Percentiles rank a stretch among this genome's conserved stretches.
These are phyloP conservation scores for Colletotrichum salicis DNA, from an alignment of 2,329 filamentous ascomycete genomes.

Conservation along the genomic window DNA sequence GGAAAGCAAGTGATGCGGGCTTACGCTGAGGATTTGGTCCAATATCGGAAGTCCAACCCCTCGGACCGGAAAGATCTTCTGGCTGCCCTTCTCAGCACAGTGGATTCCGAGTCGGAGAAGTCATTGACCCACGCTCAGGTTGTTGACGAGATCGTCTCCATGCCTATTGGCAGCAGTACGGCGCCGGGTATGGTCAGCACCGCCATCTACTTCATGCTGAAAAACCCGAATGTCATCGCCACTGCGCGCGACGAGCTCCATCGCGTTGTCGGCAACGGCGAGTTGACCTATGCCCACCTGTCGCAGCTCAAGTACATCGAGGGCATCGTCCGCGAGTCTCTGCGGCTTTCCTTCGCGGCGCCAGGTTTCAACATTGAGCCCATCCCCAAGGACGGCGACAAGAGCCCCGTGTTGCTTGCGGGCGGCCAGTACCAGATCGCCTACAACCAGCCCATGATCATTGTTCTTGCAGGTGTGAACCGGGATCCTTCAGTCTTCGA, in stretches of 20 bases:
- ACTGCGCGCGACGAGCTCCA: constrained; percentile 66
- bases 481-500: constrained; percentile 60
- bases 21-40: constrained; percentile 67
- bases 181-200: constrained; percentile 57
- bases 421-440: constrained; percentile 61
- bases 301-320: constrained; percentile 63
- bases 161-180: constrained; percentile 69
- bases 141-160: constrained; percentile 75
- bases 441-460: constrained; percentile 60
- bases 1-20: constrained; percentile 64
- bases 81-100: constrained; percentile 66
- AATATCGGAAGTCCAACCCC: constrained; percentile 63
- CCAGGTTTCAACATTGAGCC: constrained; percentile 66
- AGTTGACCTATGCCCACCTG: constrained; percentile 60
- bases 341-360: constrained; percentile 65
- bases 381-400: constrained; percentile 51
- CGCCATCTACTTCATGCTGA: constrained; percentile 61
- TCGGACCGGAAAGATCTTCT: constrained; percentile 69
- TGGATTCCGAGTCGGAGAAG: constrained; percentile 70
- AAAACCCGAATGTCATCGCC: constrained; percentile 59
- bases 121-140: constrained; percentile 68
- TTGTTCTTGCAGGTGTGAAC: constrained; percentile 62
- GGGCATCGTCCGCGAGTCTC: constrained; percentile 63
- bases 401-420: constrained; percentile 56
- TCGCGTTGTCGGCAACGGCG: constrained; percentile 56